Base-by-base conservation (phyloP, 768 basidiomycete species). In the Leccinum subtestaceum region DNA sequence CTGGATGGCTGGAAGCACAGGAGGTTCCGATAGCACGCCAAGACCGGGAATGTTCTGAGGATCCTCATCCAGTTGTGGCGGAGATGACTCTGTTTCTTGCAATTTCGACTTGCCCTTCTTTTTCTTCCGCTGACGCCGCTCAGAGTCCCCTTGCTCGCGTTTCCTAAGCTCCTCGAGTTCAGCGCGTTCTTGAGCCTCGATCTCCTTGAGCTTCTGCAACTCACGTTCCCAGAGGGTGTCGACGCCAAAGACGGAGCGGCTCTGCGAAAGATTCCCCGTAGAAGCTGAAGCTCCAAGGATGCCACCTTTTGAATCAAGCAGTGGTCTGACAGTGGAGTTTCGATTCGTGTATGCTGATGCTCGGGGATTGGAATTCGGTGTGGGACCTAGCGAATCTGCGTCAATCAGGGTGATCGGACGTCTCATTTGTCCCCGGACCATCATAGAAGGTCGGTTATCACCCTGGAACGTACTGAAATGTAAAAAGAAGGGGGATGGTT, bases 181-280 rank as follows among this genome's bases (percentile, higher is more conserved):
- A 11, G 66, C 69, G 56, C 76, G 80, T 69, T 95, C 93, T 53
- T 66, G 70, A 12, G 84, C 86, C 70, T 96, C 88, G 0, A 95
- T 90, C 60, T 85, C 79, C 61, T 83, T 83, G 54, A 96, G 77
- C 71, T 91, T 96, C 17, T 74, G 83, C 79, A 94, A 82, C 73
- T 97, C 95, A 43, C 84, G 81, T 68, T 95, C 89, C 95, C 95
- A 96, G 10, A 96, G 67, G n/a, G 88, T 89, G 71, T 97, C 95
- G 1, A 91, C 89, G 2, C 95, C 95, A 67, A 96, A 97, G 10
- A 95, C 92, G n/a, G 93, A 95, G 58, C 82, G 84, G 40, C 81
- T 82, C 45, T 75, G 79, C 0, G 78, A 57, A 53, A 78, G 69
- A 57, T 67, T 75, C 17, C 67, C 71, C 8, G 70, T 63, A 32